Base-by-base conservation (phyloP, 176 grass and related monocot genomes). In the Eleusine coracana region DNA sequence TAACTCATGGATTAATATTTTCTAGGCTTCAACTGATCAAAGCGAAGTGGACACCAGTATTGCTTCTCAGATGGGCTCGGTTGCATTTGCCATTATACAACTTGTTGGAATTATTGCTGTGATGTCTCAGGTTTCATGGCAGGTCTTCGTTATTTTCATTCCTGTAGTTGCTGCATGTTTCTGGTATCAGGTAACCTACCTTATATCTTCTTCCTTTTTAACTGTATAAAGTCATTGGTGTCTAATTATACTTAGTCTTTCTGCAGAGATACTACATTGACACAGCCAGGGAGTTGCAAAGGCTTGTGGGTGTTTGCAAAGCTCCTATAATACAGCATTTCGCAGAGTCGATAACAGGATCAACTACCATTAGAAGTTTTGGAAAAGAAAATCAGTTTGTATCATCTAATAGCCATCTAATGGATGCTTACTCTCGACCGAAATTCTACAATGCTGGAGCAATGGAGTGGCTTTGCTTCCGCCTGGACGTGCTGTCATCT, bases 291-390 rank as follows among this genome's bases (percentile, higher is more conserved):
- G 92, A 97, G 78, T 55, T 94, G 56, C 79, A 91, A 79, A 90
- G 94, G 73, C 83, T 97, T 74, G 76, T 80, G 34, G 94, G 92
- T 31, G 86, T 92, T 40, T 92, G 87, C 88, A 90, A 97, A 86
- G 95, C 95, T 80, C 95, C 95, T 49, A 92, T 94, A 60, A 91
- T 94, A 76, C 95, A 97, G 20, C 90, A 97, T 85, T 97, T 94
- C 82, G 86, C 95, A 3, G 95, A 97, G 78, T 91, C 95, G n/a
- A 85, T 97, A 54, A 92, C 92, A 61, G 95, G 95, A 75, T 92
- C 92, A 29, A 79, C 86, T 25, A 92, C 95, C 62, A 97, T 97
- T 45, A 89, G 95, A 89, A 94, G 95, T 80, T 97, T 97, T 79
- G 86, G 86, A 61, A 90, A 92, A 64, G 86, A 91, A 83, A 49